Percentiles rank a stretch among this genome's conserved stretches.
Conservation (phyloP, 208 protist genomes). For the Leishmania mexicana region DNA sequence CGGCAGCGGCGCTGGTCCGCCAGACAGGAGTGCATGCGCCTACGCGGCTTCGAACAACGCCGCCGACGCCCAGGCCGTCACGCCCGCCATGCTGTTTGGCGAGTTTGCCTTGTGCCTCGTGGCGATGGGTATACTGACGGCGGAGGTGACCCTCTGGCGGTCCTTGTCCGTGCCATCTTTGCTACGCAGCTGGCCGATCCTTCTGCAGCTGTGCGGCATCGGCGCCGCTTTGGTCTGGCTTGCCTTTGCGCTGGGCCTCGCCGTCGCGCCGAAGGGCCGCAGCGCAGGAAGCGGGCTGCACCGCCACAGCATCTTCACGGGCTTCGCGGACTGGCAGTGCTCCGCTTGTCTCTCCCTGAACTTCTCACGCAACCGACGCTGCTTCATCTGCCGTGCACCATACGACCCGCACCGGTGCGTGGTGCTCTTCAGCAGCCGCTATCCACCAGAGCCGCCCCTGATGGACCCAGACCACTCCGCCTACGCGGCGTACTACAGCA, state of each 20-base stretch:
- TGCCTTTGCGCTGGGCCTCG: constrained; percentile 47
- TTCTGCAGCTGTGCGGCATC: constrained; percentile 33
- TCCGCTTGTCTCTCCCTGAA: constrained; percentile 63
- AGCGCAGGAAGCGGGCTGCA: constrained; percentile 41
- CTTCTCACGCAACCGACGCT: constrained; percentile 66
- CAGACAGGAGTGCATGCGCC: neutral
- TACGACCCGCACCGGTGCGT: constrained; percentile 48
- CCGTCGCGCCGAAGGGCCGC: constrained; percentile 35
- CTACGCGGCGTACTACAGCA: constrained; percentile 48
- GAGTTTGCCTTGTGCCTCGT: constrained; percentile 28
- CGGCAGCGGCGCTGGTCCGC: neutral
- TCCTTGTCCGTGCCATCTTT: neutral
- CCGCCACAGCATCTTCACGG: constrained; percentile 63
- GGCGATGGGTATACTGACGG: constrained; percentile 16
- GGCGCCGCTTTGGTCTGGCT: constrained; percentile 22
- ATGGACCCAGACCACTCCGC: constrained; percentile 70
- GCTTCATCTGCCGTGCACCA: constrained; percentile 72
- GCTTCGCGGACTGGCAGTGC: constrained; percentile 84
- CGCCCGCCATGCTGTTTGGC: constrained; percentile 35
- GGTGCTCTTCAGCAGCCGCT: constrained; percentile 60
- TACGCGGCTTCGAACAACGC: constrained; percentile 1
- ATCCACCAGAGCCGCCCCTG: constrained; percentile 41
- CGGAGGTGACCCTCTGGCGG: constrained; percentile 23
- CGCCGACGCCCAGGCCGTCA: neutral
- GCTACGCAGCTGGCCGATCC: neutral